Evolutionary conservation across 2,329 filamentous ascomycete species (phyloP).

Genomic region (Colletotrichum aenigma): DNA sequence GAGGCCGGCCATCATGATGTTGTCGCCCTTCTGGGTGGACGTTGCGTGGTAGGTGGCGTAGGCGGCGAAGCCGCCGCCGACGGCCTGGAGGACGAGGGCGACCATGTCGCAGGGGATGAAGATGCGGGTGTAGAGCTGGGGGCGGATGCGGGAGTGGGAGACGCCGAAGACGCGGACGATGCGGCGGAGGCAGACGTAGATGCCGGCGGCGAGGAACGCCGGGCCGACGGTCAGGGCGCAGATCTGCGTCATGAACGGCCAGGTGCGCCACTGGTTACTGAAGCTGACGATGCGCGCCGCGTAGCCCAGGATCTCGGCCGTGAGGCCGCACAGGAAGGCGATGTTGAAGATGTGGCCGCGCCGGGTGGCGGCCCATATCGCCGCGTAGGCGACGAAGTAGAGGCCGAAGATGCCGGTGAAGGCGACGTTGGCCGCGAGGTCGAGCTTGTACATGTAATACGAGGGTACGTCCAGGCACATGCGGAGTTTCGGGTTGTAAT

Average conservation of each 20-base stretch:
- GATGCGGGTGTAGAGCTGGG: constrained; percentile 52
- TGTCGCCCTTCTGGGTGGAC: constrained; percentile 47
- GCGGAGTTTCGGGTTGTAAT: constrained; percentile 26
- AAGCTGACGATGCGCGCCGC: constrained; percentile 59
- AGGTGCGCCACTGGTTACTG: constrained; percentile 54
- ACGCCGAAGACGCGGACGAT: constrained; percentile 53
- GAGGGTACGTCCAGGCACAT: constrained; percentile 34
- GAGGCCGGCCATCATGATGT: constrained; percentile 71
- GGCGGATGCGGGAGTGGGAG: constrained; percentile 52
- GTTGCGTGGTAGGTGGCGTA: constrained; percentile 41
- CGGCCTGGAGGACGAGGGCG: constrained; percentile 64
- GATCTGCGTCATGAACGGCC: constrained; percentile 60
- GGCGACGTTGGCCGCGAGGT: constrained; percentile 54
- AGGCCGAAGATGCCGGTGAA: constrained; percentile 56
- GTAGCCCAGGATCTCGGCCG: constrained; percentile 65
- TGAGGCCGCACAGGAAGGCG: constrained; percentile 57
- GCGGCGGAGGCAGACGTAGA: constrained; percentile 64
- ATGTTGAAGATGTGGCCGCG: constrained; percentile 54
- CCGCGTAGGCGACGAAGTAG: constrained; percentile 44
- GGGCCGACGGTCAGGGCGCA: constrained; percentile 68
- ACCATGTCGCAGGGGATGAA: constrained; percentile 69
- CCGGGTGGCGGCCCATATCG: constrained; percentile 45
- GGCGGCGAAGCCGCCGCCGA: constrained; percentile 61
- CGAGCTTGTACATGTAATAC: constrained; percentile 59
- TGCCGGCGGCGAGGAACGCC: constrained; percentile 66